These are phyloP conservation scores for Benincasa hispida DNA, from an alignment of 306 rosid species.

Conservation along the genomic window DNA sequence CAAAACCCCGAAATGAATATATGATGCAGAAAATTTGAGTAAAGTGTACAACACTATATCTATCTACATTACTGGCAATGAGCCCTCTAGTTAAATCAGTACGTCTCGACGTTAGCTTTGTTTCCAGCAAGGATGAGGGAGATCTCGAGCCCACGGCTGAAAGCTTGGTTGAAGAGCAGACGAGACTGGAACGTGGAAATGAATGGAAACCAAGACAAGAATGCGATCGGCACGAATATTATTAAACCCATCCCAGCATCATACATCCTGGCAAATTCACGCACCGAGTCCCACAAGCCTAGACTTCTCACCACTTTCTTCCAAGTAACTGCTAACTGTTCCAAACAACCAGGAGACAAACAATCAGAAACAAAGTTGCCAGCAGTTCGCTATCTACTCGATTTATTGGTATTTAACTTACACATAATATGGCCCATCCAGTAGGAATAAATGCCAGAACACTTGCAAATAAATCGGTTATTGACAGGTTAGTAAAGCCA, in stretches of 20 bases:
- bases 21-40: not conserved
- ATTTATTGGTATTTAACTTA: constrained; percentile 23
- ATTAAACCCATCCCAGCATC: constrained; percentile 98
- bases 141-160: constrained; percentile 94
- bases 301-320: constrained; percentile 41
- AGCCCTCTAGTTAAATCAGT: constrained; percentile 34
- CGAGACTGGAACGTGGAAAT: constrained; percentile 95
- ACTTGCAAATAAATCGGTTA: constrained; percentile 77
- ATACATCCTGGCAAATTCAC: constrained; percentile 87
- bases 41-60: not conserved
- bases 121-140: constrained; percentile 96
- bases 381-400: not conserved
- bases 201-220: constrained; percentile 93
- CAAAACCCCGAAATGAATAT: not conserved
- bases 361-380: not conserved
- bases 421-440: constrained; percentile 86
- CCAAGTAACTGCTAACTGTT: constrained; percentile 86
- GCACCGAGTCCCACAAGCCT: constrained; percentile 88
- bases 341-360: not conserved
- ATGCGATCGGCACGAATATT: constrained; percentile 58
- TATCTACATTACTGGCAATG: not conserved
- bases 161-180: constrained; percentile 93
- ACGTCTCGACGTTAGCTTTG: constrained; percentile 70
- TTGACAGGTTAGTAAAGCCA: constrained; percentile 43
- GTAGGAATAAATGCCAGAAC: constrained; percentile 76